Percentiles rank a stretch among this genome's conserved stretches.
Evolutionary conservation across 2,329 filamentous ascomycete species (phyloP).

Genomic region (Cladosporium sp.): DNA sequence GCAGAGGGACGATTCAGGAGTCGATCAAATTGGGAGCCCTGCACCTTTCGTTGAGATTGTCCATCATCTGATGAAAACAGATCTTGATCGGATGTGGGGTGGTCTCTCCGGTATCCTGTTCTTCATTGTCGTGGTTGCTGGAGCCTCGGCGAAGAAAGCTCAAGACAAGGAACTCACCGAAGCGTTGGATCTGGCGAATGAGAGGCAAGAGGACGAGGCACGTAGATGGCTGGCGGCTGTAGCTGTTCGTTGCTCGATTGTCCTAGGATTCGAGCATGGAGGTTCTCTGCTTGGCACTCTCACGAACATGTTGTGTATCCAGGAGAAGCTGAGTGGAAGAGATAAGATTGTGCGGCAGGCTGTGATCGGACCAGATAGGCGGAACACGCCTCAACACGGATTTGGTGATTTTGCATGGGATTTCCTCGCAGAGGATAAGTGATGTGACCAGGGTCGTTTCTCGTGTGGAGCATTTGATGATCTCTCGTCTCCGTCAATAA

Average conservation of each 20-base stretch:
- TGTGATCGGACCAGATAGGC: background rate
- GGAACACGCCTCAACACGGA: background rate
- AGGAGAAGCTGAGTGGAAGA: constrained; percentile 24
- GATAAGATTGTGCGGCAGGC: background rate
- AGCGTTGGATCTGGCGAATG: background rate
- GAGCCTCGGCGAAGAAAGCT: constrained; percentile 31
- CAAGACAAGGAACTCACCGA: constrained; percentile 17
- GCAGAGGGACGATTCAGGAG: background rate
- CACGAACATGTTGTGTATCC: constrained; percentile 31
- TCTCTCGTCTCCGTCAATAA: background rate
- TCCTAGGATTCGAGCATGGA: constrained; percentile 36
- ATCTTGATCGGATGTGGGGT: constrained; percentile 36
- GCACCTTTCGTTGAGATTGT: constrained; percentile 24
- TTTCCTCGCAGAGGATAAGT: background rate
- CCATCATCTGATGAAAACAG: constrained; percentile 28
- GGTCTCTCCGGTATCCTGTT: constrained; percentile 36
- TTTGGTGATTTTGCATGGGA: constrained; percentile 14
- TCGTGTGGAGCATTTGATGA: background rate
- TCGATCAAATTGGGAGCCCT: background rate
- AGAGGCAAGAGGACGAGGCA: constrained; percentile 27
- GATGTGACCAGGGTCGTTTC: background rate
- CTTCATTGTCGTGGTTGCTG: constrained; percentile 34
- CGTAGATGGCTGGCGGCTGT: constrained; percentile 36
- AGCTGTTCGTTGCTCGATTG: constrained; percentile 33
- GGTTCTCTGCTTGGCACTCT: constrained; percentile 30